Percentiles rank a stretch among this genome's conserved stretches.
These are phyloP conservation scores for Roridomyces roridus DNA, from an alignment of 768 basidiomycete genomes.

Conservation along the genomic window DNA sequence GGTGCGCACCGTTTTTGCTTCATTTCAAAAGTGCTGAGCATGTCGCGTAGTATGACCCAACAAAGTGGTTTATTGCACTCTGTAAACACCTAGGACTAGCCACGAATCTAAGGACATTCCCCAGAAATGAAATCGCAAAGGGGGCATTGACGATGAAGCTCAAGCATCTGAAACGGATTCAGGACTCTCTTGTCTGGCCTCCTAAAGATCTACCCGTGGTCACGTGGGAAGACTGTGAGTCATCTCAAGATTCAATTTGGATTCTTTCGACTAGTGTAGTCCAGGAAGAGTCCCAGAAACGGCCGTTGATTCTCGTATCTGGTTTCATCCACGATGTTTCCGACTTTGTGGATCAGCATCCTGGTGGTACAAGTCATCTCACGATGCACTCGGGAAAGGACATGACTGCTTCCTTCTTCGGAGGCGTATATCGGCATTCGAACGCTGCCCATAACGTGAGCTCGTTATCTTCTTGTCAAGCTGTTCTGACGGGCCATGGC, in stretches of 20 bases:
- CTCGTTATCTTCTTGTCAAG: neutral
- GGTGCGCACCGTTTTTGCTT: constrained; percentile 74
- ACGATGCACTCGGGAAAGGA: constrained; percentile 74
- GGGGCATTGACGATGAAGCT: constrained; percentile 85
- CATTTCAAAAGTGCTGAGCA: neutral
- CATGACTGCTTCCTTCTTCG: constrained; percentile 85
- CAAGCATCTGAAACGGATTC: constrained; percentile 68
- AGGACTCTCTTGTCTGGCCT: constrained; percentile 73
- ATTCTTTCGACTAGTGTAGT: constrained; percentile 43
- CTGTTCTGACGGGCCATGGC: neutral
- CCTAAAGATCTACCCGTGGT: constrained; percentile 72
- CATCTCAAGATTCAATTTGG: neutral
- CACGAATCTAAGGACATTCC: constrained; percentile 83
- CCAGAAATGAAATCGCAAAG: constrained; percentile 87
- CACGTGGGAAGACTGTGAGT: constrained; percentile 82
- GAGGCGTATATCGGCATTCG: constrained; percentile 73
- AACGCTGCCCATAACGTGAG: constrained; percentile 61
- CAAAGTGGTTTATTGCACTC: constrained; percentile 91
- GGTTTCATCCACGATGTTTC: constrained; percentile 91
- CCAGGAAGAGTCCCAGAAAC: constrained; percentile 68
- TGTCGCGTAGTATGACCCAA: constrained; percentile 79
- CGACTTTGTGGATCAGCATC: constrained; percentile 76
- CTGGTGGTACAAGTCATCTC: constrained; percentile 74
- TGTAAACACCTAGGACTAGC: constrained; percentile 73
- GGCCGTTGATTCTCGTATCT: constrained; percentile 68